Evolutionary conservation across 768 basidiomycete genomes (phyloP).

Genomic region (Royoungia palumana): DNA sequence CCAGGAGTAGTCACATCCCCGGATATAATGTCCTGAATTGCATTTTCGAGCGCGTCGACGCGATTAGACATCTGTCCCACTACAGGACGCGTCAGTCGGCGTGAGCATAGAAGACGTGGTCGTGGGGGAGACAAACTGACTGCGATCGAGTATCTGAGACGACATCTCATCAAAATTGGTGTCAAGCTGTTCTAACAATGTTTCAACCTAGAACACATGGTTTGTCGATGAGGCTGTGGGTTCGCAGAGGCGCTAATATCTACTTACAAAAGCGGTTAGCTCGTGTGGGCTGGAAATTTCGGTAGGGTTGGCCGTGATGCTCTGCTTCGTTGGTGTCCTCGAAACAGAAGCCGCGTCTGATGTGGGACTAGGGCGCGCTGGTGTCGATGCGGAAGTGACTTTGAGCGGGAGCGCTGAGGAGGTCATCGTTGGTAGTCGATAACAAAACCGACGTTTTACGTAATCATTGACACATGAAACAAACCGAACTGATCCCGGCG

Average conservation of each 20-base stretch:
- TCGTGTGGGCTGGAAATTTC: constrained; percentile 94
- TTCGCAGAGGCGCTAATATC: constrained; percentile 4
- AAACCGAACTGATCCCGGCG: neutral
- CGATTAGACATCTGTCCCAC: constrained; percentile 93
- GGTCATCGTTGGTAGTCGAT: constrained; percentile 27
- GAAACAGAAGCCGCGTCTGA: constrained; percentile 22
- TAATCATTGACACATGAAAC: constrained; percentile 10
- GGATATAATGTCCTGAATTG: constrained; percentile 91
- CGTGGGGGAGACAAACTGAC: constrained; percentile 42
- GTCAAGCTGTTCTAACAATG: constrained; percentile 84
- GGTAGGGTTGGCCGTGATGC: constrained; percentile 35
- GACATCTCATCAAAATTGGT: constrained; percentile 93
- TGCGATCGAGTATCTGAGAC: constrained; percentile 78
- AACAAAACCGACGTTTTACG: constrained; percentile 5
- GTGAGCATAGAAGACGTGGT: neutral
- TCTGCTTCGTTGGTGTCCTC: constrained; percentile 49
- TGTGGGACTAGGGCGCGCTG: constrained; percentile 37
- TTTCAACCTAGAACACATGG: constrained; percentile 65
- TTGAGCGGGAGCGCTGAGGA: constrained; percentile 68
- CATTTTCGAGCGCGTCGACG: constrained; percentile 84
- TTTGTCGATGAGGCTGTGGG: constrained; percentile 1
- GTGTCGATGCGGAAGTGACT: constrained; percentile 52
- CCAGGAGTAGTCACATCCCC: constrained; percentile 52
- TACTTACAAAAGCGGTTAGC: constrained; percentile 86
- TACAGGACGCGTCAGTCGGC: constrained; percentile 31